Conservation (phyloP, 768 basidiomycete genomes). For the Paxillus ammoniavirescens region DNA sequence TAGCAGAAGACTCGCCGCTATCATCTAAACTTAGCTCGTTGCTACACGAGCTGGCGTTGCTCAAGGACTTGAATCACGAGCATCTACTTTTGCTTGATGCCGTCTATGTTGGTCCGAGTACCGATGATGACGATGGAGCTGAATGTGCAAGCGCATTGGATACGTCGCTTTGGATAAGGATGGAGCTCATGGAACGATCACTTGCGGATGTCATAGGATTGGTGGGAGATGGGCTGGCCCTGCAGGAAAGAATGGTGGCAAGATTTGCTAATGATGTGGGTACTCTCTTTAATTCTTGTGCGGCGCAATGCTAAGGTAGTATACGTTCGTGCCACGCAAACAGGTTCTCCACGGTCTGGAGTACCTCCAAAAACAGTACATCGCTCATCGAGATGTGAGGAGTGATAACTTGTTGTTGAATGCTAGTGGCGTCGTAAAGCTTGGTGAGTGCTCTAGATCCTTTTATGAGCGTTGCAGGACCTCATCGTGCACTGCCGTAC, state of each 20-base stretch:
- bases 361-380: slow-evolving; percentile 60
- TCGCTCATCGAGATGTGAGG: slow-evolving; percentile 82
- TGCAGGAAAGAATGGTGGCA: slow-evolving; percentile 70
- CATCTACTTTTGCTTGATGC: slow-evolving; percentile 68
- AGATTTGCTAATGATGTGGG: slow-evolving; percentile 77
- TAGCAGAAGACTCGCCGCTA: slow-evolving; percentile 31
- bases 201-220: slow-evolving; percentile 77
- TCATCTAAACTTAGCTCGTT: slow-evolving; percentile 65
- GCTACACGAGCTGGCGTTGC: slow-evolving; percentile 55
- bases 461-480: not conserved
- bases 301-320: not conserved
- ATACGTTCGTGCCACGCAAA: not conserved
- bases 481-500: not conserved
- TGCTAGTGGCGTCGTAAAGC: slow-evolving; percentile 64
- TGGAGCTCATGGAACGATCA: slow-evolving; percentile 90
- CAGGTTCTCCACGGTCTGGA: slow-evolving; percentile 67
- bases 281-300: slow-evolving; percentile 13
- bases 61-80: slow-evolving; percentile 56
- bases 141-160: slow-evolving; percentile 30
- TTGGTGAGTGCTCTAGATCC: slow-evolving; percentile 47
- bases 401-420: slow-evolving; percentile 82
- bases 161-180: slow-evolving; percentile 77
- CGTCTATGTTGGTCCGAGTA: slow-evolving; percentile 58
- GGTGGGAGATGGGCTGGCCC: slow-evolving; percentile 55
- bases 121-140: slow-evolving; percentile 29